These are phyloP conservation scores for Xerocomellus intermedius DNA, from an alignment of 768 basidiomycete genomes.

Conservation along the genomic window DNA sequence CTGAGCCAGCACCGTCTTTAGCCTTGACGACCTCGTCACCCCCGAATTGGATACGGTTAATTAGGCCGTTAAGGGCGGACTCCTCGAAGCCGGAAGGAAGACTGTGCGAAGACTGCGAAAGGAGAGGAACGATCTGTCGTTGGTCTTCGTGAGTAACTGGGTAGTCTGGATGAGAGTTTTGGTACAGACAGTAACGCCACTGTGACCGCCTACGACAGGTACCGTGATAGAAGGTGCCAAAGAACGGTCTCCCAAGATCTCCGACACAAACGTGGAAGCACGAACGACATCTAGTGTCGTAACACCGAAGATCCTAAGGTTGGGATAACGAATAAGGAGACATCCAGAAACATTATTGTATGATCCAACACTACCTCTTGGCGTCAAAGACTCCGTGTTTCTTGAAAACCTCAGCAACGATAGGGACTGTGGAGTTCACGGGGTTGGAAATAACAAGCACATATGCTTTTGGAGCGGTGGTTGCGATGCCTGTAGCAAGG, in stretches of 20 bases:
- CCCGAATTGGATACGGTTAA: conserved; percentile 90
- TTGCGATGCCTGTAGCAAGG: conserved; percentile 88
- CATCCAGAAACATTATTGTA: not conserved
- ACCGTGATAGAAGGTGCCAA: conserved; percentile 64
- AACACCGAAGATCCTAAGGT: conserved; percentile 86
- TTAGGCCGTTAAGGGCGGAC: conserved; percentile 54
- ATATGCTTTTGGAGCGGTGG: conserved; percentile 80
- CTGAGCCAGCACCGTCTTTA: conserved; percentile 88
- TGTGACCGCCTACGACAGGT: conserved; percentile 95
- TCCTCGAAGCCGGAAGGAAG: conserved; percentile 58
- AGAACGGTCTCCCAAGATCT: conserved; percentile 64
- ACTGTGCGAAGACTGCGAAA: conserved; percentile 84
- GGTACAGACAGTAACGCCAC: conserved; percentile 74
- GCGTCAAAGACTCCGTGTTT: conserved; percentile 88
- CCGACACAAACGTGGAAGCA: conserved; percentile 93
- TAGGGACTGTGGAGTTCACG: conserved; percentile 98
- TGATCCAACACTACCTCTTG: conserved; percentile 58
- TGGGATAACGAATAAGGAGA: not conserved
- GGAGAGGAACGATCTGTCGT: conserved; percentile 81
- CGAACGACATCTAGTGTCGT: conserved; percentile 98
- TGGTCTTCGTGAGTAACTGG: conserved; percentile 7
- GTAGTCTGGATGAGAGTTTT: not conserved
- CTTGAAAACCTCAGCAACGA: conserved; percentile 95
- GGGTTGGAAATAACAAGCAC: conserved; percentile 98
- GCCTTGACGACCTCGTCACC: conserved; percentile 99